Base-by-base conservation (phyloP, 148 eudicot species). In the Dysphania ambrosioides region DNA sequence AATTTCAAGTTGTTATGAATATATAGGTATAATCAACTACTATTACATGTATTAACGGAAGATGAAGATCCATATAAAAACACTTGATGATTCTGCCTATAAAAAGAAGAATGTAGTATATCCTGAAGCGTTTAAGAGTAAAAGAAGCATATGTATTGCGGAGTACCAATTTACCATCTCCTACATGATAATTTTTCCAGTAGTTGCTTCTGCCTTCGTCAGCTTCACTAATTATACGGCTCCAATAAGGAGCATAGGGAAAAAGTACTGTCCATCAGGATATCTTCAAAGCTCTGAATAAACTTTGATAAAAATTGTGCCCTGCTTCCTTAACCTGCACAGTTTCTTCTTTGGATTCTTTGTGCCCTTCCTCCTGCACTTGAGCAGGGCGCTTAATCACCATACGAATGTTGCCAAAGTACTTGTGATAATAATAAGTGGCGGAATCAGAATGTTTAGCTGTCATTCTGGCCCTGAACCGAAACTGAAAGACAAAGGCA, bases 191-290 rank as follows among this genome's bases (percentile, higher is more conserved):
- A 27, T 24, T 3, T 27, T 29, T 32, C 18, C 44, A 31, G 21
- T 32, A 21, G 26, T 26, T 16, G 10, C 11, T 38, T 27, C 13
- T n/a, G 31, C 58, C 2, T n/a, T 74, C 34, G 63, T 63, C 27
- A 67, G 55, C 26, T 16, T 49, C 55, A 49, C 8, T 53, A 53
- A 32, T 24, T 51, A 9, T 57, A 21, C 12, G 51, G 34, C 34
- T 65, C 73, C 61, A 79, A 58, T 66, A 42, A 31, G 40, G 61
- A 42, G 44, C 79, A 29, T 72, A 60, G 8, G 79, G 74, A 77
- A 59, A 83, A 41, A 84, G 42, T 35, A 83, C 30, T 51, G 75
- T 86, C 85, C 81, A 78, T 85, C 93, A 88, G 23, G 87, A 72
- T 63, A 83, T 67, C 80, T 80, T 83, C 77, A 86, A 80, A 27